Conservation (phyloP, 495 filamentous ascomycete genomes). For the Aspergillus sparsus region DNA sequence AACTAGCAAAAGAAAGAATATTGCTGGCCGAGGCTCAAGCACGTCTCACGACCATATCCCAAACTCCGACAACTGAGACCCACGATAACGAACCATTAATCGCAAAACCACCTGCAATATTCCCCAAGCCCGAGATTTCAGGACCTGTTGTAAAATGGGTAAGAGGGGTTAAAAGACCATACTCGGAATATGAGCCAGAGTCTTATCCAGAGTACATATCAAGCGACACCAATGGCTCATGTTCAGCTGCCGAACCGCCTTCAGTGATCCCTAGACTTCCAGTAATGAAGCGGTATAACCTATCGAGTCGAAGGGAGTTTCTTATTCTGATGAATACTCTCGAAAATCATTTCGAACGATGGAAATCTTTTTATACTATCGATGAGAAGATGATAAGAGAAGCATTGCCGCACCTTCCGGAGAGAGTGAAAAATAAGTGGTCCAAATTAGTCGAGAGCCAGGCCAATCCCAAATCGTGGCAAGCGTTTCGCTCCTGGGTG, state of each 20-base stretch:
- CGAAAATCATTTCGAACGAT: not conserved
- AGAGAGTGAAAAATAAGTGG: not conserved
- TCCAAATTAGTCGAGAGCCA: not conserved
- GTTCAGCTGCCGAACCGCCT: too few species aligned
- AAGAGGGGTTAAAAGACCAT: constrained; percentile 6
- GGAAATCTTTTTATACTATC: not conserved
- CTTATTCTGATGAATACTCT: constrained; percentile 1
- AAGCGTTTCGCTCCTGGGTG: constrained; percentile 9
- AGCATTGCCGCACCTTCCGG: constrained; percentile 1
- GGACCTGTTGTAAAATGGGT: too few species aligned
- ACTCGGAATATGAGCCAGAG: constrained; percentile 7
- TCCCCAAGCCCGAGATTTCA: too few species aligned
- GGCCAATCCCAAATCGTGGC: not conserved
- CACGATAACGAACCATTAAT: not conserved
- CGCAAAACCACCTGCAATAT: too few species aligned
- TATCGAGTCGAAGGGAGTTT: constrained; percentile 6
- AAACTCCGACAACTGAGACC: not conserved
- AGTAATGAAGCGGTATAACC: not conserved
- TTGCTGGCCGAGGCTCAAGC: constrained; percentile 9
- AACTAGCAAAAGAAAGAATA: constrained; percentile 11
- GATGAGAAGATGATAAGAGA: constrained; percentile 12
- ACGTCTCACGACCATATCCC: not conserved
- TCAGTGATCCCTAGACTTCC: not conserved
- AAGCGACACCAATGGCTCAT: too few species aligned
- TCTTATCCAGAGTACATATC: too few species aligned